Evolutionary conservation across 345 rosid species (phyloP).

Genomic region (Mangifera indica): DNA sequence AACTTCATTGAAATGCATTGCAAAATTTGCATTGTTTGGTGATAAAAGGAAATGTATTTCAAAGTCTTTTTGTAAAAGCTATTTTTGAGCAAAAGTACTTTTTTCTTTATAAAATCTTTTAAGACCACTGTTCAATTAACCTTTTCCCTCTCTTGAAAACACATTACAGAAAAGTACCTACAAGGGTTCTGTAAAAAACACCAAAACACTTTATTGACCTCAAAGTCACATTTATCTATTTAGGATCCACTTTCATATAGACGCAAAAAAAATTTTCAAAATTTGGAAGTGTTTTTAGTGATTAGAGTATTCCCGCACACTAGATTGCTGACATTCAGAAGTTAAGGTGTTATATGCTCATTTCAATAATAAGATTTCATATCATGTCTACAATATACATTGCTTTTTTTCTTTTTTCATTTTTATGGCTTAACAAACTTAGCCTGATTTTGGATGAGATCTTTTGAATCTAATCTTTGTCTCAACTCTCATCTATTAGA

Average conservation of each 20-base stretch:
- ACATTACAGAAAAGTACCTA: neutral
- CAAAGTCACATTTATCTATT: neutral
- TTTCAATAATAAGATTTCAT: neutral
- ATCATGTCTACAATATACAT: neutral
- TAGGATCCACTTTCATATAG: neutral
- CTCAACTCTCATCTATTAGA: neutral
- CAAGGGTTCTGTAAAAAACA: neutral
- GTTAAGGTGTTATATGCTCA: neutral
- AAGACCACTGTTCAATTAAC: neutral
- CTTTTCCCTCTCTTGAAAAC: neutral
- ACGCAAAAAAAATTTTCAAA: too few species aligned
- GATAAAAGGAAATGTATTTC: neutral
- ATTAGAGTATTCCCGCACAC: neutral
- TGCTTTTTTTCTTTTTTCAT: too few species aligned
- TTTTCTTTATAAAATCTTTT: neutral
- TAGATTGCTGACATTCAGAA: neutral
- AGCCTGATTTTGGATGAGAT: constrained; percentile 2
- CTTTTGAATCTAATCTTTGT: neutral
- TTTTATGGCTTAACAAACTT: neutral
- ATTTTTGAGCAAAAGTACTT: neutral
- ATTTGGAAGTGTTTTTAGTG: neutral
- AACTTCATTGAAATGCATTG: neutral
- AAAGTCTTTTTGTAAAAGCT: neutral
- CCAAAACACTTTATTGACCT: neutral
- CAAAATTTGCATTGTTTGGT: neutral